A percentile compares a stretch with the other conserved stretches of the same genome.
phyloP scores from a whole-genome alignment of 192 early-diverging fungal genomes.

The Coemansia sp. region DNA sequence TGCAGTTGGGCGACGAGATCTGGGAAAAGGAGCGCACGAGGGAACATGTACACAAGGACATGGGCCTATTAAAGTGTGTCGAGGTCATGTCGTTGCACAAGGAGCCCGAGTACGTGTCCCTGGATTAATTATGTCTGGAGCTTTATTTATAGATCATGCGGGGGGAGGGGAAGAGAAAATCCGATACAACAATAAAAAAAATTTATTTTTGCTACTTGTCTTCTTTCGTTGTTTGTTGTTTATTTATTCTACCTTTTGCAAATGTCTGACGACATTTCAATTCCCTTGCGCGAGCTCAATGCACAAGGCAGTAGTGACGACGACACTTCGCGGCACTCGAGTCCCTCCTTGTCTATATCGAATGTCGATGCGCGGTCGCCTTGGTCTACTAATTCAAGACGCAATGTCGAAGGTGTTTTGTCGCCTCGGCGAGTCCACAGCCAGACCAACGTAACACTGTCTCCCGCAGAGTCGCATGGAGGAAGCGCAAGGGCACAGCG shows the following conservation, averaged over 20 bases:
- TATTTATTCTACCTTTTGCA: neutral
- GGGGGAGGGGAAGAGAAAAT: too few species aligned
- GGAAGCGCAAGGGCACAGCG: neutral
- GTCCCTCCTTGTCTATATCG: neutral
- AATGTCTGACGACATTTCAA: conserved; percentile 16
- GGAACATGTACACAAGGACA: conserved; percentile 26
- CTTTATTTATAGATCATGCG: neutral
- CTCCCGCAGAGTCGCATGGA: neutral
- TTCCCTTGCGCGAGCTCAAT: conserved; percentile 19
- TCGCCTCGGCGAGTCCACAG: conserved; percentile 15
- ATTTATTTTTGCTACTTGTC: neutral
- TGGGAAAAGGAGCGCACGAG: conserved; percentile 26
- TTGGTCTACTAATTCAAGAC: neutral
- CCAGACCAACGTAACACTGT: neutral
- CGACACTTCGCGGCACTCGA: neutral
- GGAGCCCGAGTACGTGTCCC: conserved; percentile 8
- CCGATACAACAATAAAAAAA: neutral
- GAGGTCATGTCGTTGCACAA: conserved; percentile 18
- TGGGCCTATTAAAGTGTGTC: conserved; percentile 33
- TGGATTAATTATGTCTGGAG: neutral
- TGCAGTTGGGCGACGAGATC: conserved; percentile 40
- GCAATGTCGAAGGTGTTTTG: neutral
- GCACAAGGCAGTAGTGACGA: neutral
- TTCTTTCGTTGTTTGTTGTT: neutral
- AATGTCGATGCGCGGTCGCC: neutral